Base-by-base conservation (phyloP, 1,284 basidiomycete species). In the Mycosarcoma mackinlayi region DNA sequence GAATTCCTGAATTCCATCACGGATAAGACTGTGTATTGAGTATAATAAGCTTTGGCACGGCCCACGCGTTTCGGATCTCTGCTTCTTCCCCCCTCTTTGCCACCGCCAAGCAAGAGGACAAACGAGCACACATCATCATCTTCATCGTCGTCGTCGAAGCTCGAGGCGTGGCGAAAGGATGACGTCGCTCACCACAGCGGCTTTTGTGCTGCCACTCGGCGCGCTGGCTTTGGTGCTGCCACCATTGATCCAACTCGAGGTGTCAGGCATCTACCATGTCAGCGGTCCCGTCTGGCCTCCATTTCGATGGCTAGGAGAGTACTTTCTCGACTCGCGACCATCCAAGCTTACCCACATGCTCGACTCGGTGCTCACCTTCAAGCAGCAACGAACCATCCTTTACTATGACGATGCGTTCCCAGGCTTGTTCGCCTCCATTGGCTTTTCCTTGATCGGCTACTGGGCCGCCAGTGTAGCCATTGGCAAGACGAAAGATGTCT, bases 321-420 rank as follows among this genome's bases (percentile, higher is more conserved):
- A 35, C 27, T 46, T 66, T 6, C 49, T 66, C 10, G 25, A 18
- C 9, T 53, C 58, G 13, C 27, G 33, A 23, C 57, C 57, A 6
- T 46, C 48, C 7, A 45, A 21, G 11, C 58, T 67, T 14, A 52
- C 53, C 10, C 24, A 10, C 4, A 4, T 57, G 1, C 50, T 67
- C 45, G 35, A 56, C 21, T 14, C 8, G 11, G 1, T 54, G 4
- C 18, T 67, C 3, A 28, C 58, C 1, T 8, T 18, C 14, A 8
- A 14, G 3, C 40, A 53, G 11, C 21, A 58, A 7, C 10, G 40
- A 3, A 3, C 28, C 13, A 58, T 76, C 9, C 23, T 67, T 14
- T 42, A 70, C 28, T 58, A 71, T 47, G 73, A 77, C 50, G 40
- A 64, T 38, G 58, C 60, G 0, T 66, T 77, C 16, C 75, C 75